Evolutionary conservation across 176 grass and related monocot species (phyloP), one percentile per base, ranked within the genome.

Genomic region (Phoenix roebelenii): DNA sequence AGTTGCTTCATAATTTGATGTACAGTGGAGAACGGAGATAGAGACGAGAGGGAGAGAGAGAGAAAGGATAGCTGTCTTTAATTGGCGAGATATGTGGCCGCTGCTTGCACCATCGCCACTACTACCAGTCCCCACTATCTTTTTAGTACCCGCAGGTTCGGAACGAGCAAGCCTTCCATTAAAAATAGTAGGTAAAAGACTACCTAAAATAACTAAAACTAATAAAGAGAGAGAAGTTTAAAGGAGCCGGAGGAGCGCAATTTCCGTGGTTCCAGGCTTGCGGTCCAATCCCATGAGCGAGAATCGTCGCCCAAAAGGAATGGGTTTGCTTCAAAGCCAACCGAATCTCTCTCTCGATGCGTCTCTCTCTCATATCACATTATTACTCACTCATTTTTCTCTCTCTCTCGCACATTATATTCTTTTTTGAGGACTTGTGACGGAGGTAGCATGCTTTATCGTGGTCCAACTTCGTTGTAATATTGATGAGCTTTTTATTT

Each of bases 211-310:
- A 35, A 44, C 5, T 28, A 22, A 44, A 20, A 62, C n/a, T 3
- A 19, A 61, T 26, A n/a, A 18, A 20, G 5, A 18, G 29, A 44
- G 15, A n/a, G 6, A 62, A 19, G 17, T 30, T 32, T 15, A 49
- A 61, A 32, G 16, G 22, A 12, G 5, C 17, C 29, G 50, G 64
- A 54, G 50, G 16, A 67, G 25, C 51, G 51, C 28, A 69, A 23
- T 57, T 69, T 69, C 52, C 51, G 54, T 69, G 66, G 66, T 29
- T 56, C 66, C 54, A 58, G 54, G 25, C 66, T 24, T 25, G 32
- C 66, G 18, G 64, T 24, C 28, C 53, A n/a, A 56, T 68, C 52
- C 53, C 48, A 22, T 57, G 53, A 23, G 14, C 66, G 17, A 23
- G n/a, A 68, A 68, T 22, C 52, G 17, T 58, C 35, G 35, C 10